These are phyloP conservation scores for Cryptococcus sp. DNA, from an alignment of 1,284 basidiomycete species.

Conservation along the genomic window DNA sequence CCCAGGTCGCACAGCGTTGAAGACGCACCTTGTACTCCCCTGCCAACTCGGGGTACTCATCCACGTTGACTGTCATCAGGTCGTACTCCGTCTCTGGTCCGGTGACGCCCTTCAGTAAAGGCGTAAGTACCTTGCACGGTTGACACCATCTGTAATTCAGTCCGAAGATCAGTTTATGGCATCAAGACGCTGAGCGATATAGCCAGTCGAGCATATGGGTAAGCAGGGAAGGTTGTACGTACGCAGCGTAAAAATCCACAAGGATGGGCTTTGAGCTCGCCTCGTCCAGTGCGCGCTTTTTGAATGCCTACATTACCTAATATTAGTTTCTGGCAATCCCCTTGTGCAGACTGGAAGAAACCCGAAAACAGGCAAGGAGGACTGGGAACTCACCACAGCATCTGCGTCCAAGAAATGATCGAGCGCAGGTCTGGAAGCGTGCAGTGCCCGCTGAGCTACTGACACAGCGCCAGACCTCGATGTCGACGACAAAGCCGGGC, in stretches of 20 bases:
- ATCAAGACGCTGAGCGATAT: no score
- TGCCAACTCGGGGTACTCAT: conserved; percentile 47
- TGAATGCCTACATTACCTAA: conserved; percentile 27
- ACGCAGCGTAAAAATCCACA: conserved; percentile 53
- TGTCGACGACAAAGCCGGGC: neutral
- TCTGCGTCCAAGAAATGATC: conserved; percentile 42
- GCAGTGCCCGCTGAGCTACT: conserved; percentile 18
- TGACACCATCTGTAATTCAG: conserved; percentile 47
- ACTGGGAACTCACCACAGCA: conserved; percentile 22
- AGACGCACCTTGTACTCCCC: conserved; percentile 48
- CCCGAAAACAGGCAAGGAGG: neutral
- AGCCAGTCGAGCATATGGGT: neutral
- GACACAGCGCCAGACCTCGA: no score
- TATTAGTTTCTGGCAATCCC: conserved; percentile 1
- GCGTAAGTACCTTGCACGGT: conserved; percentile 51
- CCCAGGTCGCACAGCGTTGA: neutral
- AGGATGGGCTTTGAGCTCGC: conserved; percentile 40
- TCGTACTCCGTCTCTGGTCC: conserved; percentile 41
- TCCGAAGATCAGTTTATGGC: no score
- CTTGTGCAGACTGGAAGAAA: no score
- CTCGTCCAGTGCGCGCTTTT: conserved; percentile 26
- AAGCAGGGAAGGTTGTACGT: conserved; percentile 15
- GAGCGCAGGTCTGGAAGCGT: conserved; percentile 24
- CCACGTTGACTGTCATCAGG: conserved; percentile 51
- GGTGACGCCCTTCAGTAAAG: conserved; percentile 45